These are phyloP conservation scores for Fusarium armeniacum DNA, from an alignment of 2,329 filamentous ascomycete species.

Conservation along the genomic window DNA sequence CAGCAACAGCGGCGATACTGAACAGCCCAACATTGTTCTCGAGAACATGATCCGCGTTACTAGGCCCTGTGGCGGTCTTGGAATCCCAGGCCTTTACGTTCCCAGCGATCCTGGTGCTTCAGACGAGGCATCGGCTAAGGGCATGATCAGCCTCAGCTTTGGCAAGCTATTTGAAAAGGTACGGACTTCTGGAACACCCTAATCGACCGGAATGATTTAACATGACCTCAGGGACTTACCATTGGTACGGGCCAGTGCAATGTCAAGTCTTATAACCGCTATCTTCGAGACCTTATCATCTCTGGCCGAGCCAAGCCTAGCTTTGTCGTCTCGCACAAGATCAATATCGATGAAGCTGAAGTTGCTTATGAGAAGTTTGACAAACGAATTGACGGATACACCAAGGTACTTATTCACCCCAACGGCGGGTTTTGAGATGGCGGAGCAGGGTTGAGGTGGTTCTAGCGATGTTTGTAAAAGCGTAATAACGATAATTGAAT, in stretches of 20 bases:
- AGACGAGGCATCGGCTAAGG: conserved; percentile 71
- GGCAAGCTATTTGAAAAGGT: conserved; percentile 78
- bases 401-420: conserved; percentile 76
- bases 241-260: conserved; percentile 76
- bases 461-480: not conserved
- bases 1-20: conserved; percentile 66
- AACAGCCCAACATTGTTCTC: conserved; percentile 73
- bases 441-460: not conserved
- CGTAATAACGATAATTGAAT: not conserved
- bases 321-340: conserved; percentile 76
- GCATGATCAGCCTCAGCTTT: conserved; percentile 74
- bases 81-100: conserved; percentile 68
- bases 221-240: conserved; percentile 63
- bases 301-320: conserved; percentile 74
- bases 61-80: conserved; percentile 71
- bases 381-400: conserved; percentile 74
- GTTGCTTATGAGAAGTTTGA: conserved; percentile 76
- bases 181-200: no score
- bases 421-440: conserved; percentile 62
- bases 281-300: conserved; percentile 75
- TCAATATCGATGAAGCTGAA: conserved; percentile 72
- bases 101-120: conserved; percentile 72
- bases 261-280: conserved; percentile 76
- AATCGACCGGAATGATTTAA: not conserved
- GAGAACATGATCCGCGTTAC: conserved; percentile 75